Conservation (phyloP, 805 yeast species). For the Sungouiozyma ichnusensis region DNA sequence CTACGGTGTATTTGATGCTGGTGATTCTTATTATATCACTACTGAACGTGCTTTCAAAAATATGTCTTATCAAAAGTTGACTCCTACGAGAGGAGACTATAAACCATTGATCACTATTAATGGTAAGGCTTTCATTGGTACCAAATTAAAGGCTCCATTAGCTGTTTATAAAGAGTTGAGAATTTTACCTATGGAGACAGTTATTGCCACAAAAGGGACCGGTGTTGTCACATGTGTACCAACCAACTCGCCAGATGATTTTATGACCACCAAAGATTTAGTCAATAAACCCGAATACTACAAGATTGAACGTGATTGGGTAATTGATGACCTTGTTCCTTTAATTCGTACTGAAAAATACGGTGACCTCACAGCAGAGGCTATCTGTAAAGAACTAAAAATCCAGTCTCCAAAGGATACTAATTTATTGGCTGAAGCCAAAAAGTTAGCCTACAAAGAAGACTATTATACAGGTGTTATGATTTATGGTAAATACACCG, state of each 20-base stretch:
- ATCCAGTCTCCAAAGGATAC: constrained; percentile 92
- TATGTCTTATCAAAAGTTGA: constrained; percentile 89
- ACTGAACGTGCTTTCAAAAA: constrained; percentile 95
- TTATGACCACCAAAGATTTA: constrained; percentile 72
- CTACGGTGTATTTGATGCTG: constrained; percentile 86
- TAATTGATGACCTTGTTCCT: constrained; percentile 58
- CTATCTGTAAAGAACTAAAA: constrained; percentile 72
- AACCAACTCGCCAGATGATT: constrained; percentile 98
- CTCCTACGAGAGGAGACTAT: constrained; percentile 79
- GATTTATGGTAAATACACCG: constrained; percentile 71
- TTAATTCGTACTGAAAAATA: constrained; percentile 73
- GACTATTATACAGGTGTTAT: constrained; percentile 87
- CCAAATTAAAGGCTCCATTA: constrained; percentile 78
- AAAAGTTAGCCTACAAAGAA: constrained; percentile 91
- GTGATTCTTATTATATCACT: constrained; percentile 64
- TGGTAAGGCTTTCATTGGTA: constrained; percentile 75
- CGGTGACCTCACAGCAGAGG: constrained; percentile 83
- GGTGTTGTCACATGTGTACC: constrained; percentile 99
- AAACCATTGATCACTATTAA: constrained; percentile 45
- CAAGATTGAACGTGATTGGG: constrained; percentile 81
- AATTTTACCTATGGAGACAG: constrained; percentile 95
- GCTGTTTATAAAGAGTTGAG: constrained; percentile 60
- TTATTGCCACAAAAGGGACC: constrained; percentile 90
- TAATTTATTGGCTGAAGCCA: constrained; percentile 79
- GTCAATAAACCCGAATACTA: constrained; percentile 85